Percentiles rank a stretch among this genome's conserved stretches.
These are phyloP conservation scores for Uncinocarpus reesii DNA, from an alignment of 2,329 filamentous ascomycete species.

Conservation along the genomic window DNA sequence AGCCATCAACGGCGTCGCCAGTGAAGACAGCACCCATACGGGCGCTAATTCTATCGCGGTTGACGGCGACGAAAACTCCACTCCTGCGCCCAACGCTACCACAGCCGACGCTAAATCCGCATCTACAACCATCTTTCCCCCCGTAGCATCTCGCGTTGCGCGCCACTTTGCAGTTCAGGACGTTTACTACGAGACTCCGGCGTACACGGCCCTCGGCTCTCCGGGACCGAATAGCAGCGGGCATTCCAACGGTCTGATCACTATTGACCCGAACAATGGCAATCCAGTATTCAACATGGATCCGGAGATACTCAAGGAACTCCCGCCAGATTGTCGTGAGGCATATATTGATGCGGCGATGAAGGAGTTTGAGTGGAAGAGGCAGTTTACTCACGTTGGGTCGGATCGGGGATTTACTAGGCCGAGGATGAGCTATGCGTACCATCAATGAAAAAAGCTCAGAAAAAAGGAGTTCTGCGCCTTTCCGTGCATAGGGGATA, in stretches of 20 bases:
- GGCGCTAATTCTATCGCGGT: background rate
- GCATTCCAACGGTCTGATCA: conserved; percentile 39
- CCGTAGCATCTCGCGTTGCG: conserved; percentile 48
- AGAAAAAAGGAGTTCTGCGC: background rate
- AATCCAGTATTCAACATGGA: conserved; percentile 14
- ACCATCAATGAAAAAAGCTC: conserved; percentile 21
- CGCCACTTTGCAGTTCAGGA: conserved; percentile 55
- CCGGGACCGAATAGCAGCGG: conserved; percentile 39
- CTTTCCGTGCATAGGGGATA: background rate
- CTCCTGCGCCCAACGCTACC: conserved; percentile 7
- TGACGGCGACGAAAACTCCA: background rate
- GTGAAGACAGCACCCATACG: conserved; percentile 13
- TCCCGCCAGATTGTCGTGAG: conserved; percentile 49
- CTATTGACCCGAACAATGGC: conserved; percentile 23
- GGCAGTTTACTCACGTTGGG: conserved; percentile 60
- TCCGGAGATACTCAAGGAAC: conserved; percentile 34
- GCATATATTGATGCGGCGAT: conserved; percentile 60
- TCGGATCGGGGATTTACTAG: conserved; percentile 38
- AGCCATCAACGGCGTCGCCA: conserved; percentile 10
- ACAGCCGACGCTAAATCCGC: conserved; percentile 8
- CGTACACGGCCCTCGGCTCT: conserved; percentile 50
- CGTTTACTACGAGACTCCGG: conserved; percentile 48
- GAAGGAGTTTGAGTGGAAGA: conserved; percentile 62
- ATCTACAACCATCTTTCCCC: conserved; percentile 38
- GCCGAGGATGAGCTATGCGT: conserved; percentile 32